Evolutionary conservation across 495 filamentous ascomycete genomes (phyloP).

Genomic region (Baudoinia panamericana): DNA sequence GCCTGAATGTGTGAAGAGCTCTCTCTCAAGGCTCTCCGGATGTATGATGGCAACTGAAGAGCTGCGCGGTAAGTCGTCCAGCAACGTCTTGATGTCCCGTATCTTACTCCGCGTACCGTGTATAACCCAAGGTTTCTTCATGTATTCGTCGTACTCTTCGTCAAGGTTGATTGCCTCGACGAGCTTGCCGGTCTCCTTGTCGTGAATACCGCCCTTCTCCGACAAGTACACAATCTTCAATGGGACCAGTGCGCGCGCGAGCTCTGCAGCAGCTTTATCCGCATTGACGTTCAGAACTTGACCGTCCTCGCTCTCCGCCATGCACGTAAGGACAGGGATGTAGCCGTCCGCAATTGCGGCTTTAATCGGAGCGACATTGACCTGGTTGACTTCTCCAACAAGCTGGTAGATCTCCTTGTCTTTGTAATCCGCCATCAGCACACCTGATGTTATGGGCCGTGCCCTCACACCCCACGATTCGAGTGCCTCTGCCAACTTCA

Average conservation of each 20-base stretch:
- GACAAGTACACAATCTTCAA: conserved; percentile 97
- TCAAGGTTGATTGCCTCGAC: conserved; percentile 97
- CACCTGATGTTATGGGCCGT: conserved; percentile 81
- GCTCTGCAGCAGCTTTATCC: conserved; percentile 87
- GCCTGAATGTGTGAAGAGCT: conserved; percentile 90
- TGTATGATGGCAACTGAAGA: conserved; percentile 98
- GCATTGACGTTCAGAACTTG: conserved; percentile 97
- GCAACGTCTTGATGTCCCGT: conserved; percentile 91
- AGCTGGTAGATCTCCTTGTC: conserved; percentile 89
- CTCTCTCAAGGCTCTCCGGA: conserved; percentile 85
- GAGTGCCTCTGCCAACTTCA: conserved; percentile 85
- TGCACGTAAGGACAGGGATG: conserved; percentile 87
- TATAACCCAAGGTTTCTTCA: conserved; percentile 91
- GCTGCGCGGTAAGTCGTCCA: conserved; percentile 73
- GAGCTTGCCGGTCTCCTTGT: conserved; percentile 85
- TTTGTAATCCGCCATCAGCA: conserved; percentile 89
- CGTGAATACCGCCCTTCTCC: conserved; percentile 93
- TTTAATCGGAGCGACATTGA: conserved; percentile 85
- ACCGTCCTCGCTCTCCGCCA: conserved; percentile 87
- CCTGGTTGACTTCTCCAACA: conserved; percentile 88
- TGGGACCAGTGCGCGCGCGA: conserved; percentile 79
- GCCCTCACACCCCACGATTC: conserved; percentile 86
- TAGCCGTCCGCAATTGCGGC: conserved; percentile 84
- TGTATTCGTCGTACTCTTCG: conserved; percentile 89
- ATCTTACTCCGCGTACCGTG: conserved; percentile 96